These are phyloP conservation scores for Gymnopilus dilepis DNA, from an alignment of 768 basidiomycete species.

Conservation along the genomic window DNA sequence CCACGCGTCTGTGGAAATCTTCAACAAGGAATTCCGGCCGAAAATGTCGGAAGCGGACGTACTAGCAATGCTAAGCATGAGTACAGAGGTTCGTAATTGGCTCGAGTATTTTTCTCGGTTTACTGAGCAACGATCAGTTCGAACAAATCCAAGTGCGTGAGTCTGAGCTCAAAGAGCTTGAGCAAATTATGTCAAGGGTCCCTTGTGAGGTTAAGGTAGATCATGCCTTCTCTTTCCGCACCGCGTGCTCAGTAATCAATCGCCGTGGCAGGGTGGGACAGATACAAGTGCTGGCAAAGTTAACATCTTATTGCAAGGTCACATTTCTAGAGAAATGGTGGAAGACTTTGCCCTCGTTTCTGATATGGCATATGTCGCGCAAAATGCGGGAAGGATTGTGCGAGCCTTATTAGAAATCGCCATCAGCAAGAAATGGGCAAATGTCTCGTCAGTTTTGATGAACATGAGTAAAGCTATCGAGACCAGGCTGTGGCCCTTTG, in stretches of 20 bases:
- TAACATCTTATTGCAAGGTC: conserved; percentile 92
- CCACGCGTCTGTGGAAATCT: conserved; percentile 83
- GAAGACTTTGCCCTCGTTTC: conserved; percentile 98
- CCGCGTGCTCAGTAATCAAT: not conserved
- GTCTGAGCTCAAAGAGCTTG: conserved; percentile 84
- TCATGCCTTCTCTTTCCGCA: not conserved
- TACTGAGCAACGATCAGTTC: conserved; percentile 57
- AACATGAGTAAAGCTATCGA: conserved; percentile 93
- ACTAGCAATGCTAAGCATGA: conserved; percentile 83
- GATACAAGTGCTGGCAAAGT: conserved; percentile 76
- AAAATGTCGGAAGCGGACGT: conserved; percentile 95
- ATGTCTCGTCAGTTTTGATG: conserved; percentile 77
- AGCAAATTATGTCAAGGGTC: conserved; percentile 64
- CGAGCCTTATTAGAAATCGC: conserved; percentile 96
- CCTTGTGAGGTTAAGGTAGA: conserved; percentile 85
- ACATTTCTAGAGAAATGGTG: conserved; percentile 78
- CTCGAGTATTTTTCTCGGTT: not conserved
- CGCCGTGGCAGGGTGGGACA: conserved; percentile 54
- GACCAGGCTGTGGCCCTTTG: conserved; percentile 92
- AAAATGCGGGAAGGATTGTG: conserved; percentile 93
- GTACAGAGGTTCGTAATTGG: conserved; percentile 72
- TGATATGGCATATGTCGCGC: conserved; percentile 91
- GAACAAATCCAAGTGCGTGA: conserved; percentile 95
- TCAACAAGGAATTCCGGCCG: conserved; percentile 76
- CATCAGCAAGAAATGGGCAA: conserved; percentile 91